Conservation (phyloP, 352 stramenopile species). For the Lagenidium giganteum region DNA sequence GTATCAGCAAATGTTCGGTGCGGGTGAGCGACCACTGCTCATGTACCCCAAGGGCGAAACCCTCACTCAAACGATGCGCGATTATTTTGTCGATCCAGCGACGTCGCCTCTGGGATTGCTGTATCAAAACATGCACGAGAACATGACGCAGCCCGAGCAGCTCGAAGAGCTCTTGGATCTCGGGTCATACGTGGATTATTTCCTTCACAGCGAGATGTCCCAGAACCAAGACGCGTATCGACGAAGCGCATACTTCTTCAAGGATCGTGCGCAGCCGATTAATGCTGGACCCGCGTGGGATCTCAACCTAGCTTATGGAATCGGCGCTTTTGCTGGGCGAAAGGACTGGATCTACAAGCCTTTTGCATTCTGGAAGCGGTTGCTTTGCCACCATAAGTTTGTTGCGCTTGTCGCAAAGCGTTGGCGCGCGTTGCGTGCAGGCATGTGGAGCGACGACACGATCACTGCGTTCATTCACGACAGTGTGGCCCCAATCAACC, state of each 20-base stretch:
- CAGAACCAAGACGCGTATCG: slow-evolving; percentile 58
- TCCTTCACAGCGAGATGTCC: slow-evolving; percentile 62
- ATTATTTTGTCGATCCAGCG: slow-evolving; percentile 46
- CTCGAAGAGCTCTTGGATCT: slow-evolving; percentile 54
- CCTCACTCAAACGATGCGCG: slow-evolving; percentile 55
- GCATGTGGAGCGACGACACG: slow-evolving; percentile 44
- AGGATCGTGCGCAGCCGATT: slow-evolving; percentile 54
- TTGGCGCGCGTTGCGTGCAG: slow-evolving; percentile 36
- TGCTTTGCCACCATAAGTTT: slow-evolving; percentile 72
- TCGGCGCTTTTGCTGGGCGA: slow-evolving; percentile 21
- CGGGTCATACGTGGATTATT: slow-evolving; percentile 67
- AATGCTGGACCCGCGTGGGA: slow-evolving; percentile 69
- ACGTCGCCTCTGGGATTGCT: slow-evolving; percentile 48
- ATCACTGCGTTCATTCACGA: slow-evolving; percentile 39
- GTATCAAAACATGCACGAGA: slow-evolving; percentile 55
- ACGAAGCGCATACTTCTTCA: slow-evolving; percentile 66
- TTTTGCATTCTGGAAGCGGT: slow-evolving; percentile 53
- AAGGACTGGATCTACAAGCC: slow-evolving; percentile 52
- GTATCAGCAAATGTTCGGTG: slow-evolving; percentile 51
- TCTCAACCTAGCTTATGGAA: slow-evolving; percentile 62
- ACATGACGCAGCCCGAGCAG: slow-evolving; percentile 47
- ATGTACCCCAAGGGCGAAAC: slow-evolving; percentile 28
- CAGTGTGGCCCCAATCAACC: slow-evolving; percentile 30
- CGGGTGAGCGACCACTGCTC: slow-evolving; percentile 41
- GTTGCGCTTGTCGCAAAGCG: slow-evolving; percentile 47